These are phyloP conservation scores for Tricholoma terreum DNA, from an alignment of 768 basidiomycete genomes.

Conservation along the genomic window DNA sequence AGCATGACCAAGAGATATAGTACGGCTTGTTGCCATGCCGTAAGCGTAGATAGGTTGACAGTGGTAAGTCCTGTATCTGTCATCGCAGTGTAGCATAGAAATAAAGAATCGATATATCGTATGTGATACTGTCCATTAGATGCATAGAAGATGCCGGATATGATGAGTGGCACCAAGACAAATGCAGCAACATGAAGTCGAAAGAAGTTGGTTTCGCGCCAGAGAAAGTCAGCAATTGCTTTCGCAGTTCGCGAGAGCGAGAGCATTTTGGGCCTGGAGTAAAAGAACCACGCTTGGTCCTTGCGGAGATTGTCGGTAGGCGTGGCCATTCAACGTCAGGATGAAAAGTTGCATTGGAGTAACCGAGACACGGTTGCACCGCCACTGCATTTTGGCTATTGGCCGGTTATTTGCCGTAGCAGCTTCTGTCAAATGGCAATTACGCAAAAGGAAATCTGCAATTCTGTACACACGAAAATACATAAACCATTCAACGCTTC, in stretches of 20 bases:
- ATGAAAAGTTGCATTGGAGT: too few relatives aligned
- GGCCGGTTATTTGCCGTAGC: not conserved
- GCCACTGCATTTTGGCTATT: slow-evolving; percentile 1
- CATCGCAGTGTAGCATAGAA: slow-evolving; percentile 60
- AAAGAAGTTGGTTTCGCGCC: slow-evolving; percentile 47
- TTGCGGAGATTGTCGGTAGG: not conserved
- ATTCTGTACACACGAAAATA: not conserved
- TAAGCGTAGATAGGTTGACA: slow-evolving; percentile 48
- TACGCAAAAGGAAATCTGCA: too few relatives aligned
- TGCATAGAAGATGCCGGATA: slow-evolving; percentile 63
- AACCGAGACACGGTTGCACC: not conserved
- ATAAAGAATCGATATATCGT: slow-evolving; percentile 53
- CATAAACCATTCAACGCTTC: not conserved
- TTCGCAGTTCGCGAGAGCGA: not conserved
- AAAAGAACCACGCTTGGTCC: not conserved
- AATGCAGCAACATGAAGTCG: slow-evolving; percentile 49
- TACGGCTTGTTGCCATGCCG: slow-evolving; percentile 47
- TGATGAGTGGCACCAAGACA: slow-evolving; percentile 55
- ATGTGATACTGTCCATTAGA: slow-evolving; percentile 53
- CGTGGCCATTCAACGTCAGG: not conserved
- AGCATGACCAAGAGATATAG: slow-evolving; percentile 52
- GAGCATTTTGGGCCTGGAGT: not conserved
- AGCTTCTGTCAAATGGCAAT: not conserved
- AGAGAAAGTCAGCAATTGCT: not conserved
- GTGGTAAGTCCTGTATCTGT: slow-evolving; percentile 48